Evolutionary conservation across 495 filamentous ascomycete species (phyloP).

Genomic region (Cenococcum geophilum): DNA sequence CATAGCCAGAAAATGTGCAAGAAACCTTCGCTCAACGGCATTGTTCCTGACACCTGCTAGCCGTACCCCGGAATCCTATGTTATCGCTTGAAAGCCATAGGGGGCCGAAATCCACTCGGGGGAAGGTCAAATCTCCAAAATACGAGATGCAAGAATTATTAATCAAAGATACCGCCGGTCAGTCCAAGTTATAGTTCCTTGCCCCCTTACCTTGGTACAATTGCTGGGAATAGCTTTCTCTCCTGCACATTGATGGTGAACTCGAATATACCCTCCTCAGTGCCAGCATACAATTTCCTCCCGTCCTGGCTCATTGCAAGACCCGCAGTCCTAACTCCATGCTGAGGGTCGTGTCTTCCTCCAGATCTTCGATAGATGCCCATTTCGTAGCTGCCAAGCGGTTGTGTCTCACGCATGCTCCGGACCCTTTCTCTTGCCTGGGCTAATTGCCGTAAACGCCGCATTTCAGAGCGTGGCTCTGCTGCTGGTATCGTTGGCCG

Average conservation of each 20-base stretch:
- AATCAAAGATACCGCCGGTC: not conserved
- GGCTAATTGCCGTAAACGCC: slow-evolving; percentile 29
- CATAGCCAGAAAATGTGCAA: not conserved
- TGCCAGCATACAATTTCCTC: slow-evolving; percentile 34
- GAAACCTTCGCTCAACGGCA: not conserved
- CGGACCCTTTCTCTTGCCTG: slow-evolving; percentile 26
- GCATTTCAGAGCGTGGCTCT: slow-evolving; percentile 23
- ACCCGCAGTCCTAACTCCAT: slow-evolving; percentile 37
- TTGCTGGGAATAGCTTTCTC: slow-evolving; percentile 33
- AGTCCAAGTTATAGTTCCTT: not conserved
- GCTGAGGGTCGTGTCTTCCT: slow-evolving; percentile 16
- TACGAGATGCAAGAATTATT: slow-evolving; percentile 2
- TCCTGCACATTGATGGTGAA: slow-evolving; percentile 34
- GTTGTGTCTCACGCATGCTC: slow-evolving; percentile 18
- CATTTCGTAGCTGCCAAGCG: slow-evolving; percentile 3
- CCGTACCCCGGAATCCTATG: not conserved
- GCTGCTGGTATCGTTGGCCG: slow-evolving; percentile 1
- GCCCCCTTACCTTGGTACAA: slow-evolving; percentile 28
- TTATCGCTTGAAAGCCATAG: not conserved
- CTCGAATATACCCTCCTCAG: slow-evolving; percentile 40
- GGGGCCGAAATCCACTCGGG: not conserved
- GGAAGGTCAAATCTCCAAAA: slow-evolving; percentile 3
- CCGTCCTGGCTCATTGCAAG: slow-evolving; percentile 40
- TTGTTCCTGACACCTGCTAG: not conserved
- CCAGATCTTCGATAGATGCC: slow-evolving; percentile 10